Evolutionary conservation across 2,329 filamentous ascomycete genomes (phyloP), one percentile per base, ranked within the genome.

Genomic region (Phyllosticta citribraziliensis): DNA sequence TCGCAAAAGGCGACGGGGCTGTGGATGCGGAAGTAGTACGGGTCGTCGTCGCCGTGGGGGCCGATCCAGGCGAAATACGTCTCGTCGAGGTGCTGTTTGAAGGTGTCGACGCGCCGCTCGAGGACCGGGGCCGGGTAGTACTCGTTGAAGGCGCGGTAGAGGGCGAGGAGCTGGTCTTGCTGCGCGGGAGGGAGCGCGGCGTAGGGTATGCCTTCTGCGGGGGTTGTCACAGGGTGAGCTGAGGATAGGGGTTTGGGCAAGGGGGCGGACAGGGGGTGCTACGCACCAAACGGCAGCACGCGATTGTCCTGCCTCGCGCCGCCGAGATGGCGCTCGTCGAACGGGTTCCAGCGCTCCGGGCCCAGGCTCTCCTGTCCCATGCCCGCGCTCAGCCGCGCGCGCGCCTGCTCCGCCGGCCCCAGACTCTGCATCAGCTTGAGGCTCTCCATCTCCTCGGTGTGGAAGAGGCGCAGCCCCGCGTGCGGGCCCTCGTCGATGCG

Each of bases 1-100:
- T 93, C 89, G 57, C 87, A 77, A 1, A 92, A 76, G 0, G 90
- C 77, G 0, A 92, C 88, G 0, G 88, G 88, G 65, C 84, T 90
- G 72, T 93, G 88, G 3, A 93, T 81, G 0, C 89, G 80, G 67
- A 86, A 93, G 72, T 92, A 93, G 67, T 89, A 93, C 0, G 88
- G 78, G 70, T 91, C 88, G 0, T 82, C 73, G 57, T 88, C 79
- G 0, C 79, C 83, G 63, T 77, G 88, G 0, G 83, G 84, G 3
- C 89, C 89, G 59, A 92, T 91, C 88, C 89, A 93, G 69, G 82
- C 83, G 69, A 90, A 92, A 68, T 89, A 88, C 5, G 88, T 92
- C 76, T 91, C 87, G n/a, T 74, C 67, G 61, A 87, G 83, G 70
- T 82, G 80, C 2, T 71, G 68, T 57, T 78, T 76, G 55, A 86